phyloP scores from a whole-genome alignment of 2,329 filamentous ascomycete species.

The Akanthomyces dipterigenus region DNA sequence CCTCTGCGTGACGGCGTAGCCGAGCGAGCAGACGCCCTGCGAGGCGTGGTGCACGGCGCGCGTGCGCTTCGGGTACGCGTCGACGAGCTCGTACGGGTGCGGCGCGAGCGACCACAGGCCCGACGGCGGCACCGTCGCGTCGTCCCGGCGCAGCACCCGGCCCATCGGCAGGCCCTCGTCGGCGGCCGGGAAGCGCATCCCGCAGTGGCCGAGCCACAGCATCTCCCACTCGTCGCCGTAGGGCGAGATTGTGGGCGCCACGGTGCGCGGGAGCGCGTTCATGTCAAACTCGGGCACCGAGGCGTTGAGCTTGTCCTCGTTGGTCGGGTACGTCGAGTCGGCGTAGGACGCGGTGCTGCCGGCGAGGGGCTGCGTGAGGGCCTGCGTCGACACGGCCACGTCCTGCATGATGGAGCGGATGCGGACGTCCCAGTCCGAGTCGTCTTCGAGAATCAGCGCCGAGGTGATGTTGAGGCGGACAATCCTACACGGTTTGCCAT shows the following conservation, averaged over 20 bases:
- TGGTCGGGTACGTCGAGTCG: constrained; percentile 18
- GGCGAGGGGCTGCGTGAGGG: constrained; percentile 23
- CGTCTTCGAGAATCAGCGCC: constrained; percentile 47
- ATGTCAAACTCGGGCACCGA: constrained; percentile 13
- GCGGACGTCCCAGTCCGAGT: constrained; percentile 48
- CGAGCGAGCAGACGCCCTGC: constrained; percentile 32
- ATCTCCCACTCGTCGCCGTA: constrained; percentile 44
- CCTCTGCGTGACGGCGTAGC: constrained; percentile 36
- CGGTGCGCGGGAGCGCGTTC: constrained; percentile 12
- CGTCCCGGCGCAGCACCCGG: constrained; percentile 22
- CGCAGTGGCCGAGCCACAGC: constrained; percentile 42
- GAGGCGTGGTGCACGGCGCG: constrained; percentile 34
- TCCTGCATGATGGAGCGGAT: constrained; percentile 39
- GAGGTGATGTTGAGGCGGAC: constrained; percentile 36
- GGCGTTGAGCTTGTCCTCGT: not conserved
- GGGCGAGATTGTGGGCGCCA: constrained; percentile 25
- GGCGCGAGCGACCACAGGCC: constrained; percentile 26
- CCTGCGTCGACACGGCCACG: constrained; percentile 28
- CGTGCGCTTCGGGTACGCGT: constrained; percentile 30
- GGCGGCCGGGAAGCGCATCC: constrained; percentile 23
- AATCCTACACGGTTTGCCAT: constrained; percentile 21
- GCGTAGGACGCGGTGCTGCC: constrained; percentile 13
- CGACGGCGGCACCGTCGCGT: constrained; percentile 26
- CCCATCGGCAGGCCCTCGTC: constrained; percentile 18
- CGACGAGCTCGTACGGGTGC: constrained; percentile 24